Base-by-base conservation (phyloP, 306 rosid genomes). In the Abrus pulchellus region DNA sequence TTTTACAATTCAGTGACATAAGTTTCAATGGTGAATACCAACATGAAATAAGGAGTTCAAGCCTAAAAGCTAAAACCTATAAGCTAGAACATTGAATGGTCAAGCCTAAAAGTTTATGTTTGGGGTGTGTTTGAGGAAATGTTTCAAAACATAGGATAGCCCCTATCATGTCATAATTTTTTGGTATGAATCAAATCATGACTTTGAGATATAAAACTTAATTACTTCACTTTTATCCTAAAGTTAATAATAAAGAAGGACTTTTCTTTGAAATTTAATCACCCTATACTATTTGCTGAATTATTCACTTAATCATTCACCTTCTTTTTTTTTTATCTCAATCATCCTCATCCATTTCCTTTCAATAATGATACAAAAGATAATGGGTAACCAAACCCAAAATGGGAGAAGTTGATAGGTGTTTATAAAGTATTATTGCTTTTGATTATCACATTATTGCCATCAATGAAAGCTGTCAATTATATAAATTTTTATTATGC, bases 241-340 rank as follows among this genome's bases (percentile, higher is more conserved):
- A 29, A 59, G 45, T 29, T 20, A 60, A 57, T 57, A 44, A 14
- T 5, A 12, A 57, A 40, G 0, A 73, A 43, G 2, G 9, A 6
- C 33, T 8, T 12, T 3, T 7, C 9, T 43, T 10, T 74, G 9
- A 74, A 6, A 40, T 12, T 5, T 43, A 56, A 57, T 74, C 54
- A 55, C 4, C 63, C 13, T 50, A 38, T 36, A 52, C 53, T 7
- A 43, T 74, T 41, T 56, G 32, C 44, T 13, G 5, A 38, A 72
- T 72, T 28, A 49, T 71, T 50, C 13, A 50, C 75, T 32, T 50
- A 57, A 74, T 54, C 64, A 36, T 72, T 28, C 38, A 72, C 32
- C 27, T 20, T 20, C 20, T 20, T 20, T 0, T 57, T 20, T 36
- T 14, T 43, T 59, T 12, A 9, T 60, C 10, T 60, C 32, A 1